Evolutionary conservation across 192 early-diverging fungal species (phyloP), one percentile per base, ranked within the genome.

Genomic region (Podochytrium sp.): DNA sequence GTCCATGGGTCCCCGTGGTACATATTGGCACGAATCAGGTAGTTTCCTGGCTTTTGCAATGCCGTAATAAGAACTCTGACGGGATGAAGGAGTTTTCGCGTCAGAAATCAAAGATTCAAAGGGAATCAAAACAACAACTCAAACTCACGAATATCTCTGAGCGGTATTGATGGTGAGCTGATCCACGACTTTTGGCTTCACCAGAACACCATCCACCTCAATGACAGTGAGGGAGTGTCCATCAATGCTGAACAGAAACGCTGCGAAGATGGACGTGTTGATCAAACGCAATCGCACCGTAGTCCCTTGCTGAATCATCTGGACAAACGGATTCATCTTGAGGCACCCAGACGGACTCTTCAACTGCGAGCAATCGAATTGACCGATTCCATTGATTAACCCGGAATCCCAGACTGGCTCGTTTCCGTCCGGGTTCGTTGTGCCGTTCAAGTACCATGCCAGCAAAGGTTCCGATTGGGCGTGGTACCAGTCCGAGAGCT

Each of bases 231-330:
- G 23, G n/a, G 70, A 76, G 65, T 86, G 84, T 30, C 72, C 58
- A 16, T 77, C 79, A 50, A 86, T 86, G 0, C 51, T 79, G 66
- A 86, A 76, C 1, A 51, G 72, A 27, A 86, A 76, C 3, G 73
- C 73, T 14, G 77, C 80, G 55, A 86, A 71, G 16, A 80, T 68
- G 0, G 76, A 74, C 23, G 78, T 55, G 38, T 81, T 79, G 40
- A 86, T 76, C 2, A 86, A 29, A 2, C 84, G 64, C 30, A 86
- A 58, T 5, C 84, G 66, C 38, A 76, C 81, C 18, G 71, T 82
- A 79, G 92, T 93, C 58, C 90, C 91, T 0, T 91, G 84, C 33
- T 70, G 73, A 78, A 96, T 90, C 47, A 66, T 74, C 59, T 92
- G 38, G 18, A 34, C 55, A 64, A 6, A n/a, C 55, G 84, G 75